Evolutionary conservation across 257 asterid species (phyloP).

Genomic region (Mitragyna speciosa): DNA sequence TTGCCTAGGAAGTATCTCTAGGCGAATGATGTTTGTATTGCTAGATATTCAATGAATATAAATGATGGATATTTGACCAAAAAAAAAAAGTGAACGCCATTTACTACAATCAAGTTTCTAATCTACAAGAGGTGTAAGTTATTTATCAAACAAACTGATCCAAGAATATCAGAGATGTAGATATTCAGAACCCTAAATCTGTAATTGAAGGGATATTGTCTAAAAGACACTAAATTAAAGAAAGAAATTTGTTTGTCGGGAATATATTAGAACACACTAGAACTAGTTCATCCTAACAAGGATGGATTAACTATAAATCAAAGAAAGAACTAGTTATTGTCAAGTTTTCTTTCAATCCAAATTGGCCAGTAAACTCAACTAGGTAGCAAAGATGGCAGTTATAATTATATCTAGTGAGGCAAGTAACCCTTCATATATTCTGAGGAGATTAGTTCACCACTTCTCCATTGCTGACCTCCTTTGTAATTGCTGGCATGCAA

Average conservation of each 20-base stretch:
- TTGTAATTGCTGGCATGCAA: conserved; percentile 67
- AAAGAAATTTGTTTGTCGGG: not conserved
- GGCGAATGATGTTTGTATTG: too few relatives aligned
- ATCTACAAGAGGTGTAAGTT: too few relatives aligned
- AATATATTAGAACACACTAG: too few relatives aligned
- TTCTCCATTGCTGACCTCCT: conserved; percentile 28
- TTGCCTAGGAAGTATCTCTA: too few relatives aligned
- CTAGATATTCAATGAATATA: too few relatives aligned
- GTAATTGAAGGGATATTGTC: not conserved
- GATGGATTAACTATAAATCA: too few relatives aligned
- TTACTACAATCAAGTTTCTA: not conserved
- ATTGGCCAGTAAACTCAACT: too few relatives aligned
- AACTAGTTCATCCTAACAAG: not conserved
- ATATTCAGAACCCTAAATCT: not conserved
- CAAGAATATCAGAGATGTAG: not conserved
- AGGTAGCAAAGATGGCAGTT: too few relatives aligned
- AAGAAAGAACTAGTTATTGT: not conserved
- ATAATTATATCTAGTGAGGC: too few relatives aligned
- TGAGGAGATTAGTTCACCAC: conserved; percentile 11
- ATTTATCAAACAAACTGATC: not conserved
- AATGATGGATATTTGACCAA: too few relatives aligned
- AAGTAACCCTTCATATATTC: not conserved
- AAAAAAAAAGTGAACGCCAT: not conserved
- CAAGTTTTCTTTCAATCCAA: not conserved
- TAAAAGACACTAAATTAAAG: not conserved